Percentiles rank a stretch among this genome's conserved stretches.
These are phyloP conservation scores for Paspalum notatum DNA, from an alignment of 176 grass and related monocot species.

Conservation along the genomic window DNA sequence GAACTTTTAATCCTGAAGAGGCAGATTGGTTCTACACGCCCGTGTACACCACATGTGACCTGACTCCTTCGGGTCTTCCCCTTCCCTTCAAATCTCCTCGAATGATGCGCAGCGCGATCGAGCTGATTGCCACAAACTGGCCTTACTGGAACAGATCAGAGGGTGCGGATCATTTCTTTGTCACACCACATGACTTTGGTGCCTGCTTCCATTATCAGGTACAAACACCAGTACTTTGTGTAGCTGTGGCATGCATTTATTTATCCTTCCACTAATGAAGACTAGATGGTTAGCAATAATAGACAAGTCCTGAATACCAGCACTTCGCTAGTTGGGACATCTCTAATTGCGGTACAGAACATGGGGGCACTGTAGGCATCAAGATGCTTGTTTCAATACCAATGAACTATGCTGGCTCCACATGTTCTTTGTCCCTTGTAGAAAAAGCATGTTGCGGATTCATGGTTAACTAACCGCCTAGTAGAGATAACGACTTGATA, in stretches of 20 bases:
- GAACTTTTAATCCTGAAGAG: conserved; percentile 78
- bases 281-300: conserved; percentile 13
- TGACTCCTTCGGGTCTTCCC: conserved; percentile 75
- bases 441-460: conserved; percentile 28
- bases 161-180: conserved; percentile 96
- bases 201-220: conserved; percentile 99
- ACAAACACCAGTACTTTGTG: conserved; percentile 31
- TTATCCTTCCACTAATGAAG: conserved; percentile 11
- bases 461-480: not conserved
- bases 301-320: conserved; percentile 14
- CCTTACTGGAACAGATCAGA: conserved; percentile 91
- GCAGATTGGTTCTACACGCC: conserved; percentile 93
- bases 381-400: conserved; percentile 15
- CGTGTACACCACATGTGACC: conserved; percentile 83
- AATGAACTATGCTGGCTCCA: conserved; percentile 22
- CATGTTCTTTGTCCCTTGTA: conserved; percentile 33
- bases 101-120: conserved; percentile 86
- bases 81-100: conserved; percentile 81
- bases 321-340: conserved; percentile 14
- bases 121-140: conserved; percentile 78
- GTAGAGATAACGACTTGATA: conserved; percentile 16
- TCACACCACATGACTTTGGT: conserved; percentile 91
- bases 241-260: conserved; percentile 20
- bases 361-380: conserved; percentile 36
- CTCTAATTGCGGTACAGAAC: conserved; percentile 35